Conservation (phyloP, 768 basidiomycete genomes). For the Suillus americanus region DNA sequence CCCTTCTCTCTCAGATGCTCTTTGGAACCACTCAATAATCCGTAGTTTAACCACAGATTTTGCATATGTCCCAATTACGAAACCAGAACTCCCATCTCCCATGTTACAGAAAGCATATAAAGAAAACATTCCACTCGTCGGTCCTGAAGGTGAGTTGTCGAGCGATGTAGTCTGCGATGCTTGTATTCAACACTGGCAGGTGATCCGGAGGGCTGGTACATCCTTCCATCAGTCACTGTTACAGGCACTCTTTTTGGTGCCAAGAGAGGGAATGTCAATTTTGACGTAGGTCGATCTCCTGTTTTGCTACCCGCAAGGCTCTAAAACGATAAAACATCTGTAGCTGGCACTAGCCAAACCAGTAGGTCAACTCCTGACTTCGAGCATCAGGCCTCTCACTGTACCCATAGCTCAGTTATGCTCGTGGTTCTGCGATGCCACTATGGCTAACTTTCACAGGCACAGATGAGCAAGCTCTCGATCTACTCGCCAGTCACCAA, state of each 20-base stretch:
- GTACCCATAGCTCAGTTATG: constrained; percentile 43
- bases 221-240: constrained; percentile 30
- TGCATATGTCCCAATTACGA: constrained; percentile 32
- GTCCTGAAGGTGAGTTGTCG: constrained; percentile 29
- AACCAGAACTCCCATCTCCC: constrained; percentile 35
- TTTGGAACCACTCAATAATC: background rate
- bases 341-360: constrained; percentile 53
- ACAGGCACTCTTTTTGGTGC: constrained; percentile 37
- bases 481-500: constrained; percentile 43
- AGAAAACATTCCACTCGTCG: constrained; percentile 32
- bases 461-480: constrained; percentile 47
- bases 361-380: constrained; percentile 24
- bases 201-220: constrained; percentile 42
- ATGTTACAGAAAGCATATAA: constrained; percentile 37
- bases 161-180: background rate
- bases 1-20: background rate
- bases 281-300: constrained; percentile 29
- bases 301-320: background rate
- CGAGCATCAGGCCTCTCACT: background rate
- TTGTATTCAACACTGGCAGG: constrained; percentile 14
- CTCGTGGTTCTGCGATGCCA: constrained; percentile 52
- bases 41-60: constrained; percentile 33
- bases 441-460: constrained; percentile 46
- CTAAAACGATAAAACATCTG: background rate
- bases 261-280: constrained; percentile 28